These are phyloP conservation scores for Nothopassalora personata DNA, from an alignment of 2,329 filamentous ascomycete genomes.

Conservation along the genomic window DNA sequence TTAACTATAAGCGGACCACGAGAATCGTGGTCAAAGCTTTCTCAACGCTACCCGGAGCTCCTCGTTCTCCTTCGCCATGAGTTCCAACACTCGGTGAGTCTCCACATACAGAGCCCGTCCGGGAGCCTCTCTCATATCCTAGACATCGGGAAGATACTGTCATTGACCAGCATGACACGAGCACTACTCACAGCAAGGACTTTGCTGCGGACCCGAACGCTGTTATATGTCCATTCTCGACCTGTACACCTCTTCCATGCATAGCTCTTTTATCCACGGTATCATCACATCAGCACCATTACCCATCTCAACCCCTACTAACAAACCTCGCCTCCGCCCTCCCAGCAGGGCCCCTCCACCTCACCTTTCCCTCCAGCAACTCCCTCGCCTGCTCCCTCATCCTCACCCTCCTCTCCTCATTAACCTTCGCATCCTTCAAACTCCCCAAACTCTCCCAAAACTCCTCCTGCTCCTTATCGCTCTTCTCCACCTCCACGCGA, in stretches of 20 bases:
- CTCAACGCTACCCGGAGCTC: no score
- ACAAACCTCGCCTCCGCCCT: neutral
- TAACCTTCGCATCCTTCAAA: slow-evolving; percentile 34
- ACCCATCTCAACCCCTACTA: neutral
- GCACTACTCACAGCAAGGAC: no score
- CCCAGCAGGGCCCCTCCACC: slow-evolving; percentile 44
- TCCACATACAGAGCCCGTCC: no score
- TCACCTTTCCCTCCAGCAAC: slow-evolving; percentile 55
- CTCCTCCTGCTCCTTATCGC: slow-evolving; percentile 36
- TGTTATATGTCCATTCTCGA: neutral
- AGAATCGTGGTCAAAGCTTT: no score
- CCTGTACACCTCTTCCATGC: neutral
- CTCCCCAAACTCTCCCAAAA: slow-evolving; percentile 34
- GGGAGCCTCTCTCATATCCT: no score
- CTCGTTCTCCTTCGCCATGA: no score
- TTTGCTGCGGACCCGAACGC: neutral
- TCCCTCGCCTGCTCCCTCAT: slow-evolving; percentile 58
- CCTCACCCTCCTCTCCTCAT: slow-evolving; percentile 38
- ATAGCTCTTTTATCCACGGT: neutral
- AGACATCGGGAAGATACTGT: no score
- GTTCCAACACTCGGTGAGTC: no score
- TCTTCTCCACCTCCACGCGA: slow-evolving; percentile 22
- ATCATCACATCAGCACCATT: neutral
- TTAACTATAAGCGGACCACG: no score
- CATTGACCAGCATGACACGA: no score